Evolutionary conservation across 768 basidiomycete genomes (phyloP).

Genomic region (Leccinum ochraceum): DNA sequence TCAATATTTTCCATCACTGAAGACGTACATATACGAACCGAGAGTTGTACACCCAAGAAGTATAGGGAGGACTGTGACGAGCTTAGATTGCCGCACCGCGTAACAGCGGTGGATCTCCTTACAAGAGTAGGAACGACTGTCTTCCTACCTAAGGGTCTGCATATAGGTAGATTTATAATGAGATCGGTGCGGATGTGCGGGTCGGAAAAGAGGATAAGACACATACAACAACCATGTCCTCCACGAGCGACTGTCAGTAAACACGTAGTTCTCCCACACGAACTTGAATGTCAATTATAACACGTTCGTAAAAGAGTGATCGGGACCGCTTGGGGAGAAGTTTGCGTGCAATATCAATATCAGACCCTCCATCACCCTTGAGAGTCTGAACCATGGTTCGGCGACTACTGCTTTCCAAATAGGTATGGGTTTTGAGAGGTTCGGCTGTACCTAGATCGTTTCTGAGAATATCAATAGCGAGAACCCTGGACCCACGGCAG

Average conservation of each 20-base stretch:
- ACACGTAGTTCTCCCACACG: conserved; percentile 29
- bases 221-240: conserved; percentile 32
- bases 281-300: background rate
- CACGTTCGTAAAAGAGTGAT: conserved; percentile 30
- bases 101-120: conserved; percentile 30
- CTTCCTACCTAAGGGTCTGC: too few species aligned
- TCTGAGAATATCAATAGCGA: conserved; percentile 9
- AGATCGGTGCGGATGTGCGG: background rate
- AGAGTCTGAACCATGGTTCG: too few species aligned
- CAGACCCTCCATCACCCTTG: too few species aligned
- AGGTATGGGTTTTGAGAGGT: too few species aligned
- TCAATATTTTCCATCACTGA: background rate
- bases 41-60: conserved; percentile 31
- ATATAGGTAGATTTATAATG: background rate
- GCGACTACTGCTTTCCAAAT: too few species aligned
- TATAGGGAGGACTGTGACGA: conserved; percentile 27
- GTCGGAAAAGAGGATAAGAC: background rate
- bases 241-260: conserved; percentile 24
- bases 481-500: conserved; percentile 25
- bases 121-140: too few species aligned
- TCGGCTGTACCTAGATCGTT: too few species aligned
- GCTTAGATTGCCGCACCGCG: conserved; percentile 32
- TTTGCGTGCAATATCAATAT: too few species aligned
- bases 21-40: conserved; percentile 14
- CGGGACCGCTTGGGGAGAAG: conserved; percentile 2